Evolutionary conservation across 2,329 filamentous ascomycete genomes (phyloP).

Genomic region (Trichoderma sp.): DNA sequence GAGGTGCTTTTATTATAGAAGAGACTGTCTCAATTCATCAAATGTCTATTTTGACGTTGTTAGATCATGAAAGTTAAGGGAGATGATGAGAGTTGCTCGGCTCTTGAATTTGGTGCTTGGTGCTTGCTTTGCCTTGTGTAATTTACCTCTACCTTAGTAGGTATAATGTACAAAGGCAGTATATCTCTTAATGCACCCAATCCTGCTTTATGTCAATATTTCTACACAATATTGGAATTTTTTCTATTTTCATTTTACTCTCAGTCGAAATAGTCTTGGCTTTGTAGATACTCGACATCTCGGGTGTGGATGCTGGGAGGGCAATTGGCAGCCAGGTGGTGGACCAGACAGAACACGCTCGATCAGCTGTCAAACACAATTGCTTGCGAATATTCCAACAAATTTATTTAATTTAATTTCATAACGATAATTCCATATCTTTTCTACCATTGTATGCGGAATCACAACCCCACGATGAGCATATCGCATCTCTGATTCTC

Average conservation of each 20-base stretch:
- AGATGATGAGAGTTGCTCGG: neutral
- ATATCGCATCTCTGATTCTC: neutral
- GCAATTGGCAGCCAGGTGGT: conserved; percentile 1
- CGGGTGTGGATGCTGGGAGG: neutral
- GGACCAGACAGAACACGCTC: neutral
- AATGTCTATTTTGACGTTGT: neutral
- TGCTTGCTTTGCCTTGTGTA: neutral
- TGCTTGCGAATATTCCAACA: neutral
- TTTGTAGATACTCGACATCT: neutral
- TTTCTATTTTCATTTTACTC: fast-evolving
- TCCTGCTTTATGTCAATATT: neutral
- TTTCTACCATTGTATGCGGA: neutral
- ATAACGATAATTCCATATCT: no score
- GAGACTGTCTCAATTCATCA: neutral
- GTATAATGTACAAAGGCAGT: neutral
- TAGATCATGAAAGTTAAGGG: neutral
- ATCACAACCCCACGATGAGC: no score
- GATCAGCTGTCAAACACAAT: neutral
- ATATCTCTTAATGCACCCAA: neutral
- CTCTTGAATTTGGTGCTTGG: neutral
- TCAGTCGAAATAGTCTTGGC: no score
- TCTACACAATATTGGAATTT: neutral
- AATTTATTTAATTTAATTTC: neutral
- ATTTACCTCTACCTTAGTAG: no score
- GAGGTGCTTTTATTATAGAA: neutral